These are phyloP conservation scores for Talaromyces pinophilus DNA, from an alignment of 2,329 filamentous ascomycete genomes.

Conservation along the genomic window DNA sequence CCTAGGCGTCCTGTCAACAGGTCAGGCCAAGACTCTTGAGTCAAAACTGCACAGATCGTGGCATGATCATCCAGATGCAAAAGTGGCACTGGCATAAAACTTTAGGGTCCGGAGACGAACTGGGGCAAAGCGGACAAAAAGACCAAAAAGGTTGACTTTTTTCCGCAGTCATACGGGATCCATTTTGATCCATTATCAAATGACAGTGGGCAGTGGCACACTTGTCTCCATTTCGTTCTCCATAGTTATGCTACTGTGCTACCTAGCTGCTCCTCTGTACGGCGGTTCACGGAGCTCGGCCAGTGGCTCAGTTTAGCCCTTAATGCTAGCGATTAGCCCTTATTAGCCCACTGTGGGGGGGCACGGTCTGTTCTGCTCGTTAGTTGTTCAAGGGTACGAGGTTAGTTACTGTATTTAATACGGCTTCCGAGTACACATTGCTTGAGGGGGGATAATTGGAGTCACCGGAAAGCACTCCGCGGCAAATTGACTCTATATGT, in stretches of 20 bases:
- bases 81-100: not conserved
- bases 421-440: not conserved
- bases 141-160: slow-evolving; percentile 2
- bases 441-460: not conserved
- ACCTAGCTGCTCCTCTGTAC: not conserved
- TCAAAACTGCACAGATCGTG: not conserved
- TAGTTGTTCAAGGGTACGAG: not conserved
- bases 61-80: slow-evolving; percentile 1
- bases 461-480: not conserved
- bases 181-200: slow-evolving; percentile 6
- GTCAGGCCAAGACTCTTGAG: not conserved
- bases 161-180: slow-evolving; percentile 7
- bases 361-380: not conserved
- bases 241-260: not conserved
- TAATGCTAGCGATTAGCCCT: slow-evolving; percentile 8
- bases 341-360: slow-evolving; percentile 14
- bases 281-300: slow-evolving; percentile 15
- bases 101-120: not conserved
- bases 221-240: slow-evolving; percentile 9
- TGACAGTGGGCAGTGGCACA: slow-evolving; percentile 1
- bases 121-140: not conserved
- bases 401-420: not conserved
- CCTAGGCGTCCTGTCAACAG: not conserved
- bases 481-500: not conserved
- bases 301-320: slow-evolving; percentile 13